A percentile compares a stretch with the other conserved stretches of the same genome.
Conservation (phyloP, 2,329 filamentous ascomycete species). For the Parascedosporium putredinis region DNA sequence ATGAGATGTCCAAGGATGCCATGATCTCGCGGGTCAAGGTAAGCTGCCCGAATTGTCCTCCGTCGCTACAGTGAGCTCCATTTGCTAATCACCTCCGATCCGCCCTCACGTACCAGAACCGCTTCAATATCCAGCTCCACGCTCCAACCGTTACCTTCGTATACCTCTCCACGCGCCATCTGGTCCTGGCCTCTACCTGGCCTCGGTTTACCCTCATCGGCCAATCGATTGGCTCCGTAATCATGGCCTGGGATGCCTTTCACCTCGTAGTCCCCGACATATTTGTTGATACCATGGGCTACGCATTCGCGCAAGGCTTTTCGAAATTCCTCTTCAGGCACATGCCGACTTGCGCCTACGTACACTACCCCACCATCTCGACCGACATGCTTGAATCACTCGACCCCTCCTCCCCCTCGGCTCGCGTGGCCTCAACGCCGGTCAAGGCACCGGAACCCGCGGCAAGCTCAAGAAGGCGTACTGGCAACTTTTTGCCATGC, state of each 20-base stretch:
- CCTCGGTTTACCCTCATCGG: conserved; percentile 86
- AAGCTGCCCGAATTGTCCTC: conserved; percentile 13
- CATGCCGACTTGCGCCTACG: conserved; percentile 83
- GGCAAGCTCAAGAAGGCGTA: conserved; percentile 69
- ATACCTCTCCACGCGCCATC: conserved; percentile 79
- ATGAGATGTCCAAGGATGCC: conserved; percentile 69
- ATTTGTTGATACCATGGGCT: conserved; percentile 97
- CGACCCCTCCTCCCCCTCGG: conserved; percentile 50
- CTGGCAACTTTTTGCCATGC: conserved; percentile 72
- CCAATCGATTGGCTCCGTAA: conserved; percentile 81
- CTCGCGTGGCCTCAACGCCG: conserved; percentile 68
- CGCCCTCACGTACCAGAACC: conserved; percentile 43
- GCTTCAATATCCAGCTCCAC: conserved; percentile 88
- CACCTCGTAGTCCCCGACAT: conserved; percentile 85
- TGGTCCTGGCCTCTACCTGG: conserved; percentile 79
- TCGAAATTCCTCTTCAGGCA: conserved; percentile 70
- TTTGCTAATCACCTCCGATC: not conserved
- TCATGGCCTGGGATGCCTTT: conserved; percentile 88
- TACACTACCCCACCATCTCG: conserved; percentile 96
- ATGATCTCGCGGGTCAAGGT: conserved; percentile 73
- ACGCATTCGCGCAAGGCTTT: conserved; percentile 79
- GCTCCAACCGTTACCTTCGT: conserved; percentile 76
- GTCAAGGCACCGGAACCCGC: conserved; percentile 61
- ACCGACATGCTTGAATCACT: conserved; percentile 92
- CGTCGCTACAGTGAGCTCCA: not conserved